phyloP scores from a whole-genome alignment of 805 yeast species.

The Saturnispora quitensis region DNA sequence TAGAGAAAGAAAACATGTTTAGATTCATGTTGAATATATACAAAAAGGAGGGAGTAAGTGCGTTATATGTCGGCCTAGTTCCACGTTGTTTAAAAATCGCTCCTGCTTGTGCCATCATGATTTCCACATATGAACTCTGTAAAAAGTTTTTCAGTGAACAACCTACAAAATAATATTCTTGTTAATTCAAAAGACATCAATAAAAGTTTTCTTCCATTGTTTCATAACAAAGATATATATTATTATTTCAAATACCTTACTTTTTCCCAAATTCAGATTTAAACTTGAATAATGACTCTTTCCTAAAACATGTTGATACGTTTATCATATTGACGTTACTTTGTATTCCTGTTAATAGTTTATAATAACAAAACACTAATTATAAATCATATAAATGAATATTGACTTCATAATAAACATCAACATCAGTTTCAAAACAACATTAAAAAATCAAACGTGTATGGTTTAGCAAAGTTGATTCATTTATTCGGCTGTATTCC shows the following conservation, averaged over 20 bases:
- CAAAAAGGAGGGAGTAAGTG: slow-evolving; percentile 64
- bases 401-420: neutral
- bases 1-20: slow-evolving; percentile 49
- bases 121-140: slow-evolving; percentile 85
- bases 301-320: neutral
- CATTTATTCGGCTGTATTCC: neutral
- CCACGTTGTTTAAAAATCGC: slow-evolving; percentile 90
- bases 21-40: slow-evolving; percentile 54
- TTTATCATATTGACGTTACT: neutral
- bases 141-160: slow-evolving; percentile 43
- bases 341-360: neutral
- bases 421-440: neutral
- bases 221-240: neutral
- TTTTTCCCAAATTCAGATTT: neutral
- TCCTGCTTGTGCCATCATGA: slow-evolving; percentile 98
- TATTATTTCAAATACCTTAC: neutral
- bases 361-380: neutral
- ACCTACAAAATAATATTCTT: neutral
- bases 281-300: neutral
- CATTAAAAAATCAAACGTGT: neutral
- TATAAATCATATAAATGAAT: neutral
- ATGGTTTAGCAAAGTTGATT: neutral
- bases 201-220: neutral
- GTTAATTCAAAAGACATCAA: neutral
- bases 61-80: slow-evolving; percentile 77